These are phyloP conservation scores for Lathyrus aphaca DNA, from an alignment of 306 rosid genomes.

Conservation along the genomic window DNA sequence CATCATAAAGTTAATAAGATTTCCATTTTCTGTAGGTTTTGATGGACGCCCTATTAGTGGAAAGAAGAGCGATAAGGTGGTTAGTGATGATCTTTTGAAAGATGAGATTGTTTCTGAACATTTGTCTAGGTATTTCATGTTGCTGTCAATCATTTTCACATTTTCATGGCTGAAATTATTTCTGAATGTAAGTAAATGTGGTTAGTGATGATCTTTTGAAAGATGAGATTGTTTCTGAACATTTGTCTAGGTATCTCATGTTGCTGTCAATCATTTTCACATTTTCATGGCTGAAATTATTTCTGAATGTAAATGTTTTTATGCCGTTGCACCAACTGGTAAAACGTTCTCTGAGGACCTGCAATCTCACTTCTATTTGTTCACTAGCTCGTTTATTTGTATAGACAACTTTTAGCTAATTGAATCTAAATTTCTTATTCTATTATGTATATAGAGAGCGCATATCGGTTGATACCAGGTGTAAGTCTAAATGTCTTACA, in stretches of 20 bases:
- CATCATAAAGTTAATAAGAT: background rate
- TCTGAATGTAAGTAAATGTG: no score
- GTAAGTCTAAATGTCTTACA: no score
- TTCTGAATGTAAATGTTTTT: slow-evolving; percentile 15
- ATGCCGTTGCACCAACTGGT: slow-evolving; percentile 19
- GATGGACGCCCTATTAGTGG: slow-evolving; percentile 44
- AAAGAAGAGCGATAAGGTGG: slow-evolving; percentile 46
- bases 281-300: background rate
- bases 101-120: slow-evolving; percentile 97
- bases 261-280: slow-evolving; percentile 24
- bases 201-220: slow-evolving; percentile 55
- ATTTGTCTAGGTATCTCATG: slow-evolving; percentile 72
- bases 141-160: slow-evolving; percentile 16
- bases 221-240: slow-evolving; percentile 94
- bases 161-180: slow-evolving; percentile 3
- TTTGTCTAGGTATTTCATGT: slow-evolving; percentile 69
- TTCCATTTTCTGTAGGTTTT: slow-evolving; percentile 23
- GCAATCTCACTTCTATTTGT: slow-evolving; percentile 26
- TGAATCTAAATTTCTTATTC: no score
- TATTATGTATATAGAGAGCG: no score
- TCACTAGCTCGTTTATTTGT: background rate
- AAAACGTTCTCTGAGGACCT: background rate
- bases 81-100: slow-evolving; percentile 54
- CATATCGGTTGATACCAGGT: no score
- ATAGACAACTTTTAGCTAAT: slow-evolving; percentile 8